Conservation (phyloP, 345 rosid genomes). For the Cardiospermum halicacabum region DNA sequence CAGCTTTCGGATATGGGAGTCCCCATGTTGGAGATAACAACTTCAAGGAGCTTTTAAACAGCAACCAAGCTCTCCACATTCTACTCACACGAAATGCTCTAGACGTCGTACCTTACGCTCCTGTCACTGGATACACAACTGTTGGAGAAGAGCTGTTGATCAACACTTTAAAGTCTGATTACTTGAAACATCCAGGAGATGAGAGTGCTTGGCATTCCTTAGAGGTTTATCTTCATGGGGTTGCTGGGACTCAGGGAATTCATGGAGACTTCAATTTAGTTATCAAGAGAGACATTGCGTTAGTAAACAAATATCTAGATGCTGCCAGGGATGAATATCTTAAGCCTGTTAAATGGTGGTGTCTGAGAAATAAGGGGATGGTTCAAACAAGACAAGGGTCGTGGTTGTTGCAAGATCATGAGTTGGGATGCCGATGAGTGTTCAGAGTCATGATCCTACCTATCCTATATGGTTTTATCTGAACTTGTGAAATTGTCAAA, state of each 20-base stretch:
- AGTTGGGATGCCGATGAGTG: slow-evolving; percentile 16
- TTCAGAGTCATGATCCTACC: neutral
- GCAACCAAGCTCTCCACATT: slow-evolving; percentile 24
- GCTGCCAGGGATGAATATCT: slow-evolving; percentile 35
- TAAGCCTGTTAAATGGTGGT: slow-evolving; percentile 50
- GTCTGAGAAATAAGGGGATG: slow-evolving; percentile 45
- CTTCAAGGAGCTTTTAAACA: slow-evolving; percentile 17
- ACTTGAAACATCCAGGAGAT: slow-evolving; percentile 23
- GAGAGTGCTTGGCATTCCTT: slow-evolving; percentile 15
- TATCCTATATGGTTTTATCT: too few relatives aligned
- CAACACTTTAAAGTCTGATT: slow-evolving; percentile 22
- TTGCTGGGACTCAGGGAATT: slow-evolving; percentile 30
- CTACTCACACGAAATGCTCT: slow-evolving; percentile 20
- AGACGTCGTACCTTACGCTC: slow-evolving; percentile 19
- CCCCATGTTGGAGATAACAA: slow-evolving; percentile 45
- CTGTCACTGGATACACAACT: slow-evolving; percentile 10
- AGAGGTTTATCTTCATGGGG: slow-evolving; percentile 36
- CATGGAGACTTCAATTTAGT: slow-evolving; percentile 18
- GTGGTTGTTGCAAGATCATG: slow-evolving; percentile 45
- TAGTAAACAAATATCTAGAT: slow-evolving; percentile 25
- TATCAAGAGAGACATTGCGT: slow-evolving; percentile 24
- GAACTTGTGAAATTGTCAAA: too few relatives aligned
- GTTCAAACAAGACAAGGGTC: slow-evolving; percentile 44
- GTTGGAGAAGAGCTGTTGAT: slow-evolving; percentile 24
- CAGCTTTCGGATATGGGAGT: slow-evolving; percentile 49